Percentiles rank a stretch among this genome's conserved stretches.
These are phyloP conservation scores for Amanita polypyramis DNA, from an alignment of 768 basidiomycete genomes.

Conservation along the genomic window DNA sequence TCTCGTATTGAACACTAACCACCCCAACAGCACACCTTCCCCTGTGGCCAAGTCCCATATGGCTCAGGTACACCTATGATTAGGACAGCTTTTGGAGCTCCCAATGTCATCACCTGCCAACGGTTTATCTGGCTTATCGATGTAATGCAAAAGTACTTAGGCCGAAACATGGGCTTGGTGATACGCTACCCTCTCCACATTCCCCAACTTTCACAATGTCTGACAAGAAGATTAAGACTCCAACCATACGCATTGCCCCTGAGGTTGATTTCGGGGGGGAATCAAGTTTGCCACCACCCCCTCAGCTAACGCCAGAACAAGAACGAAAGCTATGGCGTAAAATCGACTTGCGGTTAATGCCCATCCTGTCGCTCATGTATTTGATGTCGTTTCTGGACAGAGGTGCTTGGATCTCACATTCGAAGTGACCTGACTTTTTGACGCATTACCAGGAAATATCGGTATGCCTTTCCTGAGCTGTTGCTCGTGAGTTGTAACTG, in stretches of 20 bases:
- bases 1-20: too few relatives aligned
- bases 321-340: slow-evolving; percentile 48
- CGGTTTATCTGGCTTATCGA: too few relatives aligned
- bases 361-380: slow-evolving; percentile 50
- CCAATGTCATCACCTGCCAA: too few relatives aligned
- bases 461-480: slow-evolving; percentile 23
- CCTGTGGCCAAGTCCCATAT: too few relatives aligned
- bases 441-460: slow-evolving; percentile 37
- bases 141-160: too few relatives aligned
- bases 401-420: slow-evolving; percentile 20
- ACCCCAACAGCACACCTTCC: too few relatives aligned
- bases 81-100: too few relatives aligned
- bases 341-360: slow-evolving; percentile 47
- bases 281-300: slow-evolving; percentile 32
- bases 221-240: too few relatives aligned
- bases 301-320: slow-evolving; percentile 32
- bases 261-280: slow-evolving; percentile 33
- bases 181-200: too few relatives aligned
- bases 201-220: too few relatives aligned
- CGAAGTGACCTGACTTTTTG: background rate
- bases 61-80: too few relatives aligned
- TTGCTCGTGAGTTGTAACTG: background rate
- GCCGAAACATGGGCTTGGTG: too few relatives aligned
- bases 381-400: slow-evolving; percentile 56
- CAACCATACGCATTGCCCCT: background rate